Evolutionary conservation across 2,329 filamentous ascomycete species (phyloP).

Genomic region (Colletotrichum filicis): DNA sequence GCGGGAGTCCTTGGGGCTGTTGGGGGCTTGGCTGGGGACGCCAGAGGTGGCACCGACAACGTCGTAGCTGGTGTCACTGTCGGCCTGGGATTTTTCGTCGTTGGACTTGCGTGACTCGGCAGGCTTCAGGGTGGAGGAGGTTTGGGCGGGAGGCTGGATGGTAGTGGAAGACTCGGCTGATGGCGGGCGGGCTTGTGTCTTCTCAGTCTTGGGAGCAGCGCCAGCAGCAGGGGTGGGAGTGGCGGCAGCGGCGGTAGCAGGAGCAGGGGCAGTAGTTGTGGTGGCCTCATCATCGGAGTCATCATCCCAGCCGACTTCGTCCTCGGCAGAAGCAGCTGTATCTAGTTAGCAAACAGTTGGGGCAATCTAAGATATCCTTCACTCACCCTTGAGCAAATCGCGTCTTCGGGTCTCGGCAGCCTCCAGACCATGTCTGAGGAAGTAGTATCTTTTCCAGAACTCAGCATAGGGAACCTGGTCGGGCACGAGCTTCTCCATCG

Average conservation of each 20-base stretch:
- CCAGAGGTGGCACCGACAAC: constrained; percentile 84
- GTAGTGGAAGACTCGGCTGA: constrained; percentile 70
- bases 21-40: constrained; percentile 80
- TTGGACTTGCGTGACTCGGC: constrained; percentile 78
- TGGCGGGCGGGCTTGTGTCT: constrained; percentile 48
- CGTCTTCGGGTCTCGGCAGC: constrained; percentile 89
- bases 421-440: constrained; percentile 90
- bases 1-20: constrained; percentile 67
- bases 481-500: constrained; percentile 97
- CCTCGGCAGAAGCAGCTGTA: constrained; percentile 74
- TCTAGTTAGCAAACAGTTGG: constrained; percentile 29
- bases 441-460: constrained; percentile 98
- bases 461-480: constrained; percentile 87
- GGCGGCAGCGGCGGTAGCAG: constrained; percentile 43
- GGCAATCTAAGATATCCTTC: background rate
- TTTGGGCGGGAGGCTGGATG: constrained; percentile 62
- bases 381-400: constrained; percentile 89
- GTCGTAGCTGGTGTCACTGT: constrained; percentile 96
- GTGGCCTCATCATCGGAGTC: constrained; percentile 67
- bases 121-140: constrained; percentile 64
- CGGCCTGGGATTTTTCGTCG: constrained; percentile 89
- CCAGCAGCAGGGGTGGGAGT: constrained; percentile 35
- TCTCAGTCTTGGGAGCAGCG: constrained; percentile 41
- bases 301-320: constrained; percentile 79
- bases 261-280: constrained; percentile 48